Percentiles rank a stretch among this genome's conserved stretches.
phyloP scores from a whole-genome alignment of 2,329 filamentous ascomycete species.

The Phialophora chinensis region DNA sequence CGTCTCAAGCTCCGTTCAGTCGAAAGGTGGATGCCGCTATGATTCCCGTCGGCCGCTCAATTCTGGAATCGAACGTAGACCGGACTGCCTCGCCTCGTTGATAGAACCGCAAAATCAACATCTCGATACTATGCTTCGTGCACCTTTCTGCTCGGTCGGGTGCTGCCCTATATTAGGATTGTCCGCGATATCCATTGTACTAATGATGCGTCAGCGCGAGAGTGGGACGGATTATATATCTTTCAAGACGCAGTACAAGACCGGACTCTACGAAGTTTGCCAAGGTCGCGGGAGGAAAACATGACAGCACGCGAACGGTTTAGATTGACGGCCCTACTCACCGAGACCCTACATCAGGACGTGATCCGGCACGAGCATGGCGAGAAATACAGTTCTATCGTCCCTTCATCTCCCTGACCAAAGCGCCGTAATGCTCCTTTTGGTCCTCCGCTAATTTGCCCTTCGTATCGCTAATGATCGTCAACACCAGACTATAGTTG shows the following conservation, averaged over 20 bases:
- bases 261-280: background rate
- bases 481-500: slow-evolving; percentile 93
- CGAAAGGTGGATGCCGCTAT: no score
- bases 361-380: background rate
- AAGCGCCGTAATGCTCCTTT: slow-evolving; percentile 72
- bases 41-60: no score
- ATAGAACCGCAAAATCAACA: no score
- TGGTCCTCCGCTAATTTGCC: slow-evolving; percentile 68
- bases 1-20: no score
- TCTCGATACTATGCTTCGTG: background rate
- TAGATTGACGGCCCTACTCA: background rate
- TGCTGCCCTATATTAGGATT: no score
- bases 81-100: no score
- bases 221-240: background rate
- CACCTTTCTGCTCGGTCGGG: no score
- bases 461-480: slow-evolving; percentile 74
- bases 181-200: no score
- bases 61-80: no score
- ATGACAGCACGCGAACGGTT: background rate
- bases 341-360: background rate
- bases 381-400: slow-evolving; percentile 9
- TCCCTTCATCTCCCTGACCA: slow-evolving; percentile 46
- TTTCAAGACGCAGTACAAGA: background rate
- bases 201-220: background rate
- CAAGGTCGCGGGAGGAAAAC: background rate